Evolutionary conservation across 116 monocot genomes (phyloP).

Genomic region (Iris pallida): DNA sequence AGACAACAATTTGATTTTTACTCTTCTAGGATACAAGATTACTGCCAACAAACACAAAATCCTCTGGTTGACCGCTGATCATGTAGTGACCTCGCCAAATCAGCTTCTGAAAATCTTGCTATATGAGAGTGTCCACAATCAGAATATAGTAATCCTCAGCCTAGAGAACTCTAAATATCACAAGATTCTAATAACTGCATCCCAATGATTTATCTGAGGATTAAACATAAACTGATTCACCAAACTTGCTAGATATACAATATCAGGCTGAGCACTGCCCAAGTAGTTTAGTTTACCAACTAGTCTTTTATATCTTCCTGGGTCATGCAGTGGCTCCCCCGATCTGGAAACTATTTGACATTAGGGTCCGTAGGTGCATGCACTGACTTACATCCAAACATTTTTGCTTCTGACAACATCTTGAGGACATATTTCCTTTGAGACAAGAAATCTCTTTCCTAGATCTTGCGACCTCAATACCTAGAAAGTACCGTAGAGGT

Average conservation of each 20-base stretch:
- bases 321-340: neutral
- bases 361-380: too few relatives aligned
- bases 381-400: too few relatives aligned
- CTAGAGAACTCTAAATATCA: neutral
- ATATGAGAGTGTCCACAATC: neutral
- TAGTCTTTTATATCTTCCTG: neutral
- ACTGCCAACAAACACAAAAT: neutral
- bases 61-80: neutral
- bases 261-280: neutral
- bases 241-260: neutral
- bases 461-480: too few relatives aligned
- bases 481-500: too few relatives aligned
- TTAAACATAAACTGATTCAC: neutral
- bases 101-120: neutral
- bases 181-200: neutral
- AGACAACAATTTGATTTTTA: neutral
- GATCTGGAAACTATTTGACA: neutral
- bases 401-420: too few relatives aligned
- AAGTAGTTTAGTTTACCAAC: neutral
- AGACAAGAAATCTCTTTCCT: too few relatives aligned
- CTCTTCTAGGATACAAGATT: neutral
- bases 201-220: neutral
- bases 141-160: neutral
- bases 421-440: too few relatives aligned
- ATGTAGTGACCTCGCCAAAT: neutral